phyloP scores from a whole-genome alignment of 139 green algal genomes.

The Spirogloea muscicola region DNA sequence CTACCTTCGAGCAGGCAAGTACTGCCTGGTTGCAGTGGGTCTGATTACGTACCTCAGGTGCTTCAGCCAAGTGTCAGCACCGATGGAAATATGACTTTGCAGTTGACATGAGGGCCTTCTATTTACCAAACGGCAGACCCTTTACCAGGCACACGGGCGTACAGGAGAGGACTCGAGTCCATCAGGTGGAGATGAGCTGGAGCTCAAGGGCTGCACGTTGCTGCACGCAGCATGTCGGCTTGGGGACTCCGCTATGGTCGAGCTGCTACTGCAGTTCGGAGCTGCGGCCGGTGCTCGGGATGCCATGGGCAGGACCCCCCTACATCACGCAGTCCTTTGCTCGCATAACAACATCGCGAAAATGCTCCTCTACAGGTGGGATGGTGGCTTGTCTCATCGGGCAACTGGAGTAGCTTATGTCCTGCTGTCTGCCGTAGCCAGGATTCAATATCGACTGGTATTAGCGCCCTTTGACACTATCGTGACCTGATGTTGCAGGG shows the following conservation, averaged over 20 bases:
- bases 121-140: not conserved
- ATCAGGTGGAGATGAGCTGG: not conserved
- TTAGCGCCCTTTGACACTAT: not conserved
- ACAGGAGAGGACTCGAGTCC: not conserved
- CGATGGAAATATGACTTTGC: not conserved
- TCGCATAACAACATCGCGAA: not conserved
- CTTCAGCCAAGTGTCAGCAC: not conserved
- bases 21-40: not conserved
- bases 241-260: conserved; percentile 6
- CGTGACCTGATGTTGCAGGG: not conserved
- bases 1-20: conserved; percentile 4
- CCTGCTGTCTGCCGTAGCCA: not conserved
- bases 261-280: conserved; percentile 20
- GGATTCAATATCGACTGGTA: not conserved
- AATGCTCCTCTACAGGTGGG: conserved; percentile 1
- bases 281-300: not conserved
- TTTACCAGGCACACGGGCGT: not conserved
- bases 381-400: no score
- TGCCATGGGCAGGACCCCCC: not conserved
- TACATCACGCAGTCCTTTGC: not conserved
- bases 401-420: no score
- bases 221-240: conserved; percentile 1
- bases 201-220: conserved; percentile 1
- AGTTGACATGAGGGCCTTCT: not conserved
- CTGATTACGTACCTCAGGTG: not conserved